Percentiles rank a stretch among this genome's conserved stretches.
phyloP scores from a whole-genome alignment of 257 asterid species.

The Solanum piurae region DNA sequence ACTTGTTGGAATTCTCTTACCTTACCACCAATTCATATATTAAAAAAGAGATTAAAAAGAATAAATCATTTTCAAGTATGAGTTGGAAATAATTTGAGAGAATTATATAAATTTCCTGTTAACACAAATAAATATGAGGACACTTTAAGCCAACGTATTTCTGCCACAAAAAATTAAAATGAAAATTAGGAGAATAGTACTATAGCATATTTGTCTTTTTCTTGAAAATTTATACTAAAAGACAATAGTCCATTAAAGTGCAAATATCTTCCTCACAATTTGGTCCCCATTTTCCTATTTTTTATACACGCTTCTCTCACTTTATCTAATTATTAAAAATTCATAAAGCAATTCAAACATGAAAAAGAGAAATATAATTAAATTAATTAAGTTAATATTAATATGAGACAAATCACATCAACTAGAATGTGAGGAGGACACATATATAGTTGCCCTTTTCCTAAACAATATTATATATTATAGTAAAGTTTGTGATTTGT shows the following conservation, averaged over 20 bases:
- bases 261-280: slow-evolving; percentile 24
- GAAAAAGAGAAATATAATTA: not conserved
- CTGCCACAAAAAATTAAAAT: slow-evolving; percentile 11
- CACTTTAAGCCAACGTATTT: not conserved
- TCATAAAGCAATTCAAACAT: not conserved
- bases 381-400: not conserved
- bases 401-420: slow-evolving; percentile 5
- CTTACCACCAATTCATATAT: not conserved
- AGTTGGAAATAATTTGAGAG: not conserved
- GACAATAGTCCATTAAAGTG: slow-evolving; percentile 6
- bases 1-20: not conserved
- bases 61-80: not conserved
- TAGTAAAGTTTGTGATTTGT: not conserved
- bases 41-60: not conserved
- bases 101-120: not conserved
- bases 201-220: not conserved
- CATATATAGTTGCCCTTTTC: not conserved
- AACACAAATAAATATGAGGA: slow-evolving; percentile 3
- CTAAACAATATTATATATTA: not conserved
- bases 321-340: not conserved
- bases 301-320: not conserved
- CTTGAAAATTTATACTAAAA: not conserved
- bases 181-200: not conserved
- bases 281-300: not conserved
- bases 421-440: slow-evolving; percentile 10